Evolutionary conservation across 2,329 filamentous ascomycete species (phyloP).

Genomic region (Colletotrichum simmondsii): DNA sequence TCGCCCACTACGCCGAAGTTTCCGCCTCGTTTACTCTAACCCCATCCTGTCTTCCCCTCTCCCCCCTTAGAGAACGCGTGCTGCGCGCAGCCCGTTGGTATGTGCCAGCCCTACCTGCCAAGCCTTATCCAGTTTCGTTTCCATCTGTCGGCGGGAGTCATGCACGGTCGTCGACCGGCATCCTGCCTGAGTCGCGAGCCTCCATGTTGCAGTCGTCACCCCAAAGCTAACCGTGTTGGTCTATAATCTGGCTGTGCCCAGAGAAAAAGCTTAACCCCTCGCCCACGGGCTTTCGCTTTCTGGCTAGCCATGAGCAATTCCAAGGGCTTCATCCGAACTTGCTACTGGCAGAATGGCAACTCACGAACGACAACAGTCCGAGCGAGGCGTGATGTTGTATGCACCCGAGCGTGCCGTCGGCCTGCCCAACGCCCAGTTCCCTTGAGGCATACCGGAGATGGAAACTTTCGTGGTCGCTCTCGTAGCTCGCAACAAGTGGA

Average conservation of each 20-base stretch:
- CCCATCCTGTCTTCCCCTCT: neutral
- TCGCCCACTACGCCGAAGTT: neutral
- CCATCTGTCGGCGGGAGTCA: constrained; percentile 2
- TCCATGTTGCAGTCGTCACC: neutral
- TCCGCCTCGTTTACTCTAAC: constrained; percentile 10
- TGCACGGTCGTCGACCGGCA: neutral
- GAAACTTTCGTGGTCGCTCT: constrained; percentile 13
- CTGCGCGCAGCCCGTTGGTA: neutral
- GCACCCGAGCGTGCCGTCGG: constrained; percentile 3
- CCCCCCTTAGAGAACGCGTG: neutral
- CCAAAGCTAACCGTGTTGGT: too few species aligned
- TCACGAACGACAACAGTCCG: constrained; percentile 6
- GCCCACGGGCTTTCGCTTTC: neutral
- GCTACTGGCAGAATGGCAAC: constrained; percentile 3
- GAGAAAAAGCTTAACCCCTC: constrained; percentile 18
- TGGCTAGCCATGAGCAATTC: neutral
- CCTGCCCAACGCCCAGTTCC: neutral
- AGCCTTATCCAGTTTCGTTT: neutral
- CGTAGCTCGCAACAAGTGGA: neutral
- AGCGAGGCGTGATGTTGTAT: neutral
- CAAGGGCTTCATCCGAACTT: constrained; percentile 23
- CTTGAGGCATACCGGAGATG: neutral
- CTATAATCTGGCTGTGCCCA: neutral
- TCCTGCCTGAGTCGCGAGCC: constrained; percentile 5
- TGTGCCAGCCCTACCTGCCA: neutral